Percentiles rank a stretch among this genome's conserved stretches.
Conservation (phyloP, 352 stramenopile genomes). For the Saprolegnia parasitica region DNA sequence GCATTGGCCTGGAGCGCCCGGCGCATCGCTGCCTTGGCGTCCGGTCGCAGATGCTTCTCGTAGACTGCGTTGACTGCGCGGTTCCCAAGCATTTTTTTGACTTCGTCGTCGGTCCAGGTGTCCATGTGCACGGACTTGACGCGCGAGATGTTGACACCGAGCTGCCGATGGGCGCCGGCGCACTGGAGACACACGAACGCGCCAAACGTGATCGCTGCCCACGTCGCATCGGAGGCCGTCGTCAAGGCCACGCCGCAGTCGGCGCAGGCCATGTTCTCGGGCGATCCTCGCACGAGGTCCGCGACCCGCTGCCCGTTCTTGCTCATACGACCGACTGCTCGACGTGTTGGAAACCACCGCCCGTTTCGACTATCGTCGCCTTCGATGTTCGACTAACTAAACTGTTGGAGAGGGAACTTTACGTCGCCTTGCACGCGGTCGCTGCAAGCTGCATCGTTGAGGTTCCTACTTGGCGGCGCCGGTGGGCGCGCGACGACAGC, state of each 20-base stretch:
- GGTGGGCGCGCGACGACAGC: too few relatives aligned
- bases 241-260: slow-evolving; percentile 54
- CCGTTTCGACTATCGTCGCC: too few relatives aligned
- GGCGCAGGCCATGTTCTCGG: slow-evolving; percentile 69
- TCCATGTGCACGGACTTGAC: slow-evolving; percentile 80
- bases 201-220: slow-evolving; percentile 92
- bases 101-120: slow-evolving; percentile 67
- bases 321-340: background rate
- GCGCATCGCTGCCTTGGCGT: slow-evolving; percentile 40
- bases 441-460: too few relatives aligned
- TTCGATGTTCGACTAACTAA: too few relatives aligned
- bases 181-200: slow-evolving; percentile 95
- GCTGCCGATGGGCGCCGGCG: slow-evolving; percentile 90
- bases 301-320: background rate
- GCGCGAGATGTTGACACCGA: slow-evolving; percentile 93
- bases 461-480: too few relatives aligned
- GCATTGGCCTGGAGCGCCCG: slow-evolving; percentile 41
- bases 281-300: background rate
- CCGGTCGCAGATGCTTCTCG: slow-evolving; percentile 53
- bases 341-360: background rate
- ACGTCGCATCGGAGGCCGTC: slow-evolving; percentile 81
- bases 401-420: too few relatives aligned
- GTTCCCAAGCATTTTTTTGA: slow-evolving; percentile 45
- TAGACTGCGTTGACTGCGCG: slow-evolving; percentile 56
- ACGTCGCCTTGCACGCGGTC: too few relatives aligned